Conservation (phyloP, 2,329 filamentous ascomycete genomes). For the Ophiostoma populinum region DNA sequence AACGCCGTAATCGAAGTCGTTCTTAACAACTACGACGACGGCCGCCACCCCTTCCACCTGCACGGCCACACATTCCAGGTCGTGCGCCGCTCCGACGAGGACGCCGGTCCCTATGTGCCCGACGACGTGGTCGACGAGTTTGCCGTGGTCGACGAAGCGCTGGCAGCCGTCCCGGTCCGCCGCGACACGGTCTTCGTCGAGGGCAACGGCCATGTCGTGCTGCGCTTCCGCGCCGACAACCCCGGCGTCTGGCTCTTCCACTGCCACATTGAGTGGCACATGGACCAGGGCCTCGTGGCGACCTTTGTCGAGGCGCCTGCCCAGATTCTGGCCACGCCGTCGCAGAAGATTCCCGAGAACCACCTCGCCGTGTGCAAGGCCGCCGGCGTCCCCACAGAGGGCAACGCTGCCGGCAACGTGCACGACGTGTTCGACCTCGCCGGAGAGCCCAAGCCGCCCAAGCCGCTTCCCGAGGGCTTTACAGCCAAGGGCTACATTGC, state of each 20-base stretch:
- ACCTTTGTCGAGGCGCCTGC: slow-evolving; percentile 30
- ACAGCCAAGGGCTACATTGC: slow-evolving; percentile 57
- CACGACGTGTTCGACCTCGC: slow-evolving; percentile 13
- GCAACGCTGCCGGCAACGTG: slow-evolving; percentile 15
- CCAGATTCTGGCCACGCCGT: slow-evolving; percentile 3
- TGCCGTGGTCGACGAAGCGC: slow-evolving; percentile 9
- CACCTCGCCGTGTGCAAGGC: slow-evolving; percentile 38
- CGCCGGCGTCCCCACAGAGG: slow-evolving; percentile 6
- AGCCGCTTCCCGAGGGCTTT: slow-evolving; percentile 19
- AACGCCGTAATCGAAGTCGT: slow-evolving; percentile 54
- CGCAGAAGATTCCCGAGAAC: slow-evolving; percentile 43
- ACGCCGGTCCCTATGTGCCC: slow-evolving; percentile 36
- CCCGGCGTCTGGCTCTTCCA: slow-evolving; percentile 29
- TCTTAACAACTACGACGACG: slow-evolving; percentile 21
- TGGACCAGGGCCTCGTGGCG: slow-evolving; percentile 27
- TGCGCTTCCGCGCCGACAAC: slow-evolving; percentile 32
- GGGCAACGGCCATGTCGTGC: slow-evolving; percentile 29
- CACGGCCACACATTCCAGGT: slow-evolving; percentile 13
- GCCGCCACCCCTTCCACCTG: slow-evolving; percentile 12
- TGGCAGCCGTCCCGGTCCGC: slow-evolving; percentile 38
- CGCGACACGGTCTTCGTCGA: slow-evolving; percentile 23
- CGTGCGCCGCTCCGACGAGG: slow-evolving; percentile 42
- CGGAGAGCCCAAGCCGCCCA: slow-evolving; percentile 12
- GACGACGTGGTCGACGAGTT: slow-evolving; percentile 17
- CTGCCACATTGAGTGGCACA: slow-evolving; percentile 40